Base-by-base conservation (phyloP, 2,329 filamentous ascomycete genomes). In the Colletotrichum echinochloae region DNA sequence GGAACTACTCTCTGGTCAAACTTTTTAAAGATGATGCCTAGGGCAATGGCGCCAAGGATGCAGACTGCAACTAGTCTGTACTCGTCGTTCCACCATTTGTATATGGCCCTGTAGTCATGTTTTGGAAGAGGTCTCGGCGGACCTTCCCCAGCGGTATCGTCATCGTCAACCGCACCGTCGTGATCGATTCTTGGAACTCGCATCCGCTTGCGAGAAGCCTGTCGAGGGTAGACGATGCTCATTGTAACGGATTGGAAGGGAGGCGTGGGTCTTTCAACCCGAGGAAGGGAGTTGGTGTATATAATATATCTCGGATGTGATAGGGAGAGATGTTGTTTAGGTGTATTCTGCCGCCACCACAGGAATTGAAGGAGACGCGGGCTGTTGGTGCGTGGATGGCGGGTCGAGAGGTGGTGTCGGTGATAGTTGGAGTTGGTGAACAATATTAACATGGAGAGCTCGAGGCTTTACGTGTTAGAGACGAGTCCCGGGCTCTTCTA, bases 51-150 rank as follows among this genome's bases (percentile, higher is more conserved):
- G 16, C 77, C 75, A 20, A 69, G 54, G 20, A 79, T 66, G 64
- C 79, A 80, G 59, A 79, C 61, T 26, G 74, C 70, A 55, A 77
- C 78, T 46, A 77, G 80, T 63, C 77, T 70, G 73, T 80, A 82
- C 68, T 82, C 81, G 41, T 77, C 78, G 23, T 77, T 74, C 81
- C 79, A 82, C 79, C 76, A 82, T 46, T 73, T 75, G 37, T 80
- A 76, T 1, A 78, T 77, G 3, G 76, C 76, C 14, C 69, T 65
- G 41, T 65, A 71, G 35, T 65, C 60, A 48, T 67, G 57, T 20
- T 62, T 63, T 11, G 64, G 65, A 16, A 65, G 59, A 3, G 65
- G 60, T 16, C 67, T 71, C 3, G 54, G 28, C 6, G 44, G 44
- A 1, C 70, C 44, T 46, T 74, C 66, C 2, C 62, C 51, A 5